Conservation (phyloP, 441 rosid genomes). For the Erodium moschatum region DNA sequence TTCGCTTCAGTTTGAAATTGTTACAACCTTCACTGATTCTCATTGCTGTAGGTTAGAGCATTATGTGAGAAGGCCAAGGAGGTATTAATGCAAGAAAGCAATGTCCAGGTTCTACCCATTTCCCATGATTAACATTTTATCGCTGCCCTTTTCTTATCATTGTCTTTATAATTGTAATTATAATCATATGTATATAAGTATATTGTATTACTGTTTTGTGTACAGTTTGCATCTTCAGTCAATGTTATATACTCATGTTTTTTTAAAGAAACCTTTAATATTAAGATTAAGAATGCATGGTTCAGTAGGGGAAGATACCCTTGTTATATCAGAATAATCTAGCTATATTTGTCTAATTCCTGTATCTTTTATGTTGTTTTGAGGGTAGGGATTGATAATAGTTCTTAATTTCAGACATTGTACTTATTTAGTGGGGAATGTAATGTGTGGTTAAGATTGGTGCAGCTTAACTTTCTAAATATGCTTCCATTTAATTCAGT, state of each 20-base stretch:
- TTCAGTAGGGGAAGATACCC: not conserved
- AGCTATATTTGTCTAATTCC: not conserved
- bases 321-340: not conserved
- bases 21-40: constrained; percentile 5
- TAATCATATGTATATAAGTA: too few relatives aligned
- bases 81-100: constrained; percentile 14
- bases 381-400: not conserved
- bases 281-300: not conserved
- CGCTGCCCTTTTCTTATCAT: not conserved
- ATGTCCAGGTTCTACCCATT: constrained; percentile 47
- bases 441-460: not conserved
- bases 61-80: constrained; percentile 73
- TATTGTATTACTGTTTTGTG: not conserved
- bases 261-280: not conserved
- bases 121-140: constrained; percentile 15
- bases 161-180: not conserved
- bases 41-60: constrained; percentile 40
- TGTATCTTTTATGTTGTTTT: not conserved
- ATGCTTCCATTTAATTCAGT: constrained; percentile 8
- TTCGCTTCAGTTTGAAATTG: too few relatives aligned
- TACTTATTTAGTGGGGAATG: not conserved
- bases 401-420: not conserved
- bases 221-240: not conserved
- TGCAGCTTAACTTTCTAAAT: not conserved
- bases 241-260: too few relatives aligned